phyloP scores from a whole-genome alignment of 805 yeast genomes.

The Candida cerambycidarum region DNA sequence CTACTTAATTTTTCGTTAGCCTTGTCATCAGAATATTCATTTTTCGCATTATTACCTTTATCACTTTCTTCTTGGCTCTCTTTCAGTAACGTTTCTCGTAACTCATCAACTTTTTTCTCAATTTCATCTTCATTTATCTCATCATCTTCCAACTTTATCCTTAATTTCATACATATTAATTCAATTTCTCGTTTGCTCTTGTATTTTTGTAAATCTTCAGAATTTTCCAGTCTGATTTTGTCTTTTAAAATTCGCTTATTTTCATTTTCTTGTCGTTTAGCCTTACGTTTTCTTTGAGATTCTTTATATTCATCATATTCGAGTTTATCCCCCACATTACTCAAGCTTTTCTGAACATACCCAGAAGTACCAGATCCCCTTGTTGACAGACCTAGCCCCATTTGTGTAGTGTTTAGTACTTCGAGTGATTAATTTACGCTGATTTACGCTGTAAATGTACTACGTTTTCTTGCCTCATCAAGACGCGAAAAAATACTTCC shows the following conservation, averaged over 20 bases:
- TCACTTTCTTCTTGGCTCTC: too few species aligned
- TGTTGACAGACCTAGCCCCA: constrained; percentile 26
- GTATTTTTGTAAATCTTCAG: constrained; percentile 33
- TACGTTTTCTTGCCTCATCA: background rate
- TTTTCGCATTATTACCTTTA: too few species aligned
- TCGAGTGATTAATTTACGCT: background rate
- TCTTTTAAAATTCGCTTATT: constrained; percentile 17
- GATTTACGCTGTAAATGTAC: background rate
- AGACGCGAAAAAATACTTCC: background rate
- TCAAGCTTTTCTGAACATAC: constrained; percentile 48
- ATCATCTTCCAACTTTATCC: constrained; percentile 54
- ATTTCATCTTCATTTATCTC: constrained; percentile 34
- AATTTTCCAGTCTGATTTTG: constrained; percentile 15
- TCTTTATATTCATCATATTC: constrained; percentile 25
- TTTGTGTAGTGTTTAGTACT: background rate
- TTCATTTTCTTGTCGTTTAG: constrained; percentile 13
- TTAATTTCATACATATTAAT: constrained; percentile 47
- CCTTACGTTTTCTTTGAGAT: constrained; percentile 12
- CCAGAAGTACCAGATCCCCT: constrained; percentile 69
- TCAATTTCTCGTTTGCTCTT: constrained; percentile 40
- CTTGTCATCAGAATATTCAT: background rate
- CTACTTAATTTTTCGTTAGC: background rate
- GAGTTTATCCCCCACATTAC: constrained; percentile 21
- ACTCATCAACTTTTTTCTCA: constrained; percentile 19
- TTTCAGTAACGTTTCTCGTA: constrained; percentile 19